Evolutionary conservation across 2,329 filamentous ascomycete species (phyloP).

Genomic region (Xenoacremonium recifei): DNA sequence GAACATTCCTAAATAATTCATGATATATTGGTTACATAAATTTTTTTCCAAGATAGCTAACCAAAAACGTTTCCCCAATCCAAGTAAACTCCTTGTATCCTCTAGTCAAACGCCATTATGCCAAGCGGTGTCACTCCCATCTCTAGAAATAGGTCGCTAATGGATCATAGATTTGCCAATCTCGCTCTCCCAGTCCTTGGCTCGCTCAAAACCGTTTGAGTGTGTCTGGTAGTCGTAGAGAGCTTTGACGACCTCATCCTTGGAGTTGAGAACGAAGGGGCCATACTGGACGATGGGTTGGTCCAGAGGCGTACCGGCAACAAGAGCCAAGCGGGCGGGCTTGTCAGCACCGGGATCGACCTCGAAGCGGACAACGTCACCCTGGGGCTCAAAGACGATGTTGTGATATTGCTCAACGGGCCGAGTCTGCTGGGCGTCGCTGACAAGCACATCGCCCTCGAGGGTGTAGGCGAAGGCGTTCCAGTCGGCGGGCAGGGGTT

Average conservation of each 20-base stretch:
- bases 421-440: slow-evolving; percentile 47
- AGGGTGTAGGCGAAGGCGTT: slow-evolving; percentile 88
- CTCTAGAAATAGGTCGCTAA: neutral
- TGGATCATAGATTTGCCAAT: slow-evolving; percentile 74
- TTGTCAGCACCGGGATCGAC: slow-evolving; percentile 65
- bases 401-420: slow-evolving; percentile 75
- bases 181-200: slow-evolving; percentile 76
- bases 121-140: no score
- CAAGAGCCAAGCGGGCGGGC: slow-evolving; percentile 61
- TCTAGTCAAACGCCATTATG: neutral
- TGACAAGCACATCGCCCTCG: slow-evolving; percentile 68
- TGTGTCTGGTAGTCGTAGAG: slow-evolving; percentile 72
- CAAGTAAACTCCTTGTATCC: neutral
- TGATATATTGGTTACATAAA: neutral
- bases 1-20: neutral
- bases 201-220: slow-evolving; percentile 77
- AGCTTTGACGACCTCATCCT: slow-evolving; percentile 74
- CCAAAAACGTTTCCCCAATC: neutral
- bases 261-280: slow-evolving; percentile 74
- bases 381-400: slow-evolving; percentile 79
- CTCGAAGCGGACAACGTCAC: slow-evolving; percentile 71
- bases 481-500: slow-evolving; percentile 77
- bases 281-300: slow-evolving; percentile 83
- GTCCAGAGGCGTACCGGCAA: slow-evolving; percentile 77
- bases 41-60: neutral